Evolutionary conservation across 768 basidiomycete species (phyloP), one percentile per base, ranked within the genome.

Genomic region (Mycena venus): DNA sequence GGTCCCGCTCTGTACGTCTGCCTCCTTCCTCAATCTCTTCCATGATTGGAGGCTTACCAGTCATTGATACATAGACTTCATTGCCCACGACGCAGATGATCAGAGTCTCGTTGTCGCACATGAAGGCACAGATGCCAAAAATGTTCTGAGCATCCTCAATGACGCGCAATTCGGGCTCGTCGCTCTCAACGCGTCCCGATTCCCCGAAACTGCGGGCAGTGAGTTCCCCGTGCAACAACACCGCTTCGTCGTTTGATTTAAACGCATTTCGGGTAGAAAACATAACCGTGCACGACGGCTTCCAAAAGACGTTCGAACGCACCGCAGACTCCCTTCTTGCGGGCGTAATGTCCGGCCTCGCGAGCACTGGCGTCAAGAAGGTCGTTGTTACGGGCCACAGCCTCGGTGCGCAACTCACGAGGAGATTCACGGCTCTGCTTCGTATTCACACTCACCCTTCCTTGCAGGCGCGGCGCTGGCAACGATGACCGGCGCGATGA

Each of bases 81-180:
- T 87, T 53, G 86, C 85, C 1, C 81, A 85, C 68, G 84, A 86
- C 66, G 78, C 79, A 4, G 68, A 78, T 1, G 78, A 77, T 12
- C 60, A 84, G 38, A 79, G 78, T 11, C 79, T 88, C 69, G 83
- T 88, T n/a, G 84, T 88, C 19, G 85, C 86, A 19, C 86, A 88
- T 63, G 81, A 87, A 67, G 87, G 86, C 10, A 87, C 86, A 11
- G 79, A 86, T 44, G 68, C 82, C 5, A 44, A 67, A 1, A 83
- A 82, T 47, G 42, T 84, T 29, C 7, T 12, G 21, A 3, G 14
- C n/a, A 53, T 85, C 34, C 65, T 84, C 19, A 87, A 87, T 68
- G 86, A 87, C 62, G 73, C 80, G 2, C 70, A 84, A 62, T 78
- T 87, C 70, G 72, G 63, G 0, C 79, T 82, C 14, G 79, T 79